Conservation (phyloP, 306 rosid species). For the Malus orientalis region DNA sequence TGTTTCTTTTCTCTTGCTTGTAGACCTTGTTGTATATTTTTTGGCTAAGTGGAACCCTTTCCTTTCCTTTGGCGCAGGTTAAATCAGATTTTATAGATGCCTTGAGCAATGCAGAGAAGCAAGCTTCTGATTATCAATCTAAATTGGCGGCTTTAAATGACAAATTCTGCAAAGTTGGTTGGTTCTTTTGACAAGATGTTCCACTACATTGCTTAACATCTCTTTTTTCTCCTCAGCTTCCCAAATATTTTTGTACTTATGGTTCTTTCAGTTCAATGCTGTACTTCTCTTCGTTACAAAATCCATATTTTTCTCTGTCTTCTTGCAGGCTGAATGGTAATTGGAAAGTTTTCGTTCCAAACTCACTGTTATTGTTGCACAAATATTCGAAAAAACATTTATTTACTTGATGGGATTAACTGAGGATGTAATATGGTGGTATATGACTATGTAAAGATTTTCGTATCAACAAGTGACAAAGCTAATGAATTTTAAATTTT, state of each 20-base stretch:
- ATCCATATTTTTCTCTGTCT: neutral
- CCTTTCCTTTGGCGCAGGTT: constrained; percentile 30
- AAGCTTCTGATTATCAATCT: constrained; percentile 59
- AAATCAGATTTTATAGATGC: constrained; percentile 83
- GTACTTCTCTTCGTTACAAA: neutral
- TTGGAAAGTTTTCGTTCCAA: neutral
- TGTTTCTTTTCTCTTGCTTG: neutral
- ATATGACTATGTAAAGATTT: neutral
- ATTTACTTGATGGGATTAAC: neutral
- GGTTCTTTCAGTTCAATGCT: neutral
- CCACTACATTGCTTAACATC: neutral
- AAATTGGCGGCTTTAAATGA: constrained; percentile 39
- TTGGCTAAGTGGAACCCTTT: neutral
- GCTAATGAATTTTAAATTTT: neutral
- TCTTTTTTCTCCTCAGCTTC: neutral
- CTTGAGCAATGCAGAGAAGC: constrained; percentile 66
- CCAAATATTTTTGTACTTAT: neutral
- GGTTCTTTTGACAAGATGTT: constrained; percentile 10
- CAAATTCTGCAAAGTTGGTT: constrained; percentile 59
- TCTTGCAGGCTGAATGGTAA: neutral
- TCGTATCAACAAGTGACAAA: neutral
- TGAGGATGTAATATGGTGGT: neutral
- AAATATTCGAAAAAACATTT: neutral
- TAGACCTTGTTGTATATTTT: neutral
- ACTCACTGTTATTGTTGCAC: neutral